Percentiles rank a stretch among this genome's conserved stretches.
Evolutionary conservation across 2,329 filamentous ascomycete species (phyloP).

Genomic region (Epichloe amarillans): DNA sequence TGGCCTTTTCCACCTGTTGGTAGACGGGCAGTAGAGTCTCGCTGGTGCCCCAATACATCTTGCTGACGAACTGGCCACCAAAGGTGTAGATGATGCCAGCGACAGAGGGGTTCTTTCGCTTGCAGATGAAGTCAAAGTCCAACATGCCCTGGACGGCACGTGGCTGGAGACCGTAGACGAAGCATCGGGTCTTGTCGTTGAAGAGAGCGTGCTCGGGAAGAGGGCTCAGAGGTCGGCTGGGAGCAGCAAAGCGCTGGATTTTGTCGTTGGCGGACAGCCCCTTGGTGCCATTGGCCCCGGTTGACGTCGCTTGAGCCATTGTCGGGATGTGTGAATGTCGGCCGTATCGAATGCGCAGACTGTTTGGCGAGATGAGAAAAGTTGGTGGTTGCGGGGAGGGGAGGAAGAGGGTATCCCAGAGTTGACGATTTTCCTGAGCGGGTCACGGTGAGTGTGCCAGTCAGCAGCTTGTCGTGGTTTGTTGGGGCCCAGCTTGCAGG

Average conservation of each 20-base stretch:
- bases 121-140: slow-evolving; percentile 99
- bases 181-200: slow-evolving; percentile 99
- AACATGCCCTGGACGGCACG: slow-evolving; percentile 87
- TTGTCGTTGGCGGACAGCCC: slow-evolving; percentile 84
- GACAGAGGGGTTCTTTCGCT: slow-evolving; percentile 88
- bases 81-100: slow-evolving; percentile 99
- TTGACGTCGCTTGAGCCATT: slow-evolving; percentile 40
- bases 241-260: slow-evolving; percentile 89
- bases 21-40: slow-evolving; percentile 98
- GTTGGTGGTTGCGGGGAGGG: slow-evolving; percentile 5
- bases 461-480: slow-evolving; percentile 3
- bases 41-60: slow-evolving; percentile 99
- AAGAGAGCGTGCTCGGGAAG: slow-evolving; percentile 82
- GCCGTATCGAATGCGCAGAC: slow-evolving; percentile 4
- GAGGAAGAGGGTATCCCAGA: not conserved
- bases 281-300: slow-evolving; percentile 36
- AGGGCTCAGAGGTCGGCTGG: slow-evolving; percentile 84
- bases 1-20: slow-evolving; percentile 83
- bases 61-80: slow-evolving; percentile 99
- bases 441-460: slow-evolving; percentile 2
- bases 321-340: slow-evolving; percentile 5
- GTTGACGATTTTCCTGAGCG: slow-evolving; percentile 6
- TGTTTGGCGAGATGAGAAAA: not conserved
- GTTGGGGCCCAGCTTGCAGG: slow-evolving; percentile 2
- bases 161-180: slow-evolving; percentile 98